Evolutionary conservation across 73 alveolate species (phyloP).

Genomic region (Tetrahymena borealis): DNA sequence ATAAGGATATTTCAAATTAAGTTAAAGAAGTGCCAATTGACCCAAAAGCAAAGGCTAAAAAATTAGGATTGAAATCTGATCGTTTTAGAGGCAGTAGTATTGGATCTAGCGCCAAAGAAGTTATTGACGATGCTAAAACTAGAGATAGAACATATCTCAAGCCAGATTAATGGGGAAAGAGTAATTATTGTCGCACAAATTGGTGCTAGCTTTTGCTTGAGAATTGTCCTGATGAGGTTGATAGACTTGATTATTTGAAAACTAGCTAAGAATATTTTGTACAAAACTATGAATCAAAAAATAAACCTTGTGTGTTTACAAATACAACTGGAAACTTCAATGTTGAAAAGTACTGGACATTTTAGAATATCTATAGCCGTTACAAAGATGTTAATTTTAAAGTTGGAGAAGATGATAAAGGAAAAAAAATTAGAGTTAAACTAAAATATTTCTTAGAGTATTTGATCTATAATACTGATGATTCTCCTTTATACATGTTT

Average conservation of each 20-base stretch:
- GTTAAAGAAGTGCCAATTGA: background rate
- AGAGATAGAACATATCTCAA: background rate
- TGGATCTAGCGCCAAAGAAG: background rate
- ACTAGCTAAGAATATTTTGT: constrained; percentile 55
- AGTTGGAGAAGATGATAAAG: constrained; percentile 82
- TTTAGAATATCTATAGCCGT: constrained; percentile 24
- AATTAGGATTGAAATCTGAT: background rate
- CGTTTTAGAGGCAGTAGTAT: background rate
- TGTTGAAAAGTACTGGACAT: constrained; percentile 57
- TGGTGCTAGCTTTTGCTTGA: background rate
- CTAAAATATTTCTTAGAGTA: constrained; percentile 63
- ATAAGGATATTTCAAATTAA: background rate
- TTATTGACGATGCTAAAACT: background rate
- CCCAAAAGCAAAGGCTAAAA: background rate
- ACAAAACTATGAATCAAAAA: constrained; percentile 49
- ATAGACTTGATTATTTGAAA: constrained; percentile 21
- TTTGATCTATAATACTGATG: constrained; percentile 65
- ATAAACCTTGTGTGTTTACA: constrained; percentile 49
- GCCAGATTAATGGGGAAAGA: constrained; percentile 5
- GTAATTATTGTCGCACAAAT: background rate
- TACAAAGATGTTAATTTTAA: constrained; percentile 46
- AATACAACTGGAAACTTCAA: constrained; percentile 60
- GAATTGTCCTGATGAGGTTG: constrained; percentile 11
- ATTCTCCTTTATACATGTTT: constrained; percentile 69
- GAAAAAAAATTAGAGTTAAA: constrained; percentile 60